These are phyloP conservation scores for Phaeotremella skinneri DNA, from an alignment of 768 basidiomycete species.

Conservation along the genomic window DNA sequence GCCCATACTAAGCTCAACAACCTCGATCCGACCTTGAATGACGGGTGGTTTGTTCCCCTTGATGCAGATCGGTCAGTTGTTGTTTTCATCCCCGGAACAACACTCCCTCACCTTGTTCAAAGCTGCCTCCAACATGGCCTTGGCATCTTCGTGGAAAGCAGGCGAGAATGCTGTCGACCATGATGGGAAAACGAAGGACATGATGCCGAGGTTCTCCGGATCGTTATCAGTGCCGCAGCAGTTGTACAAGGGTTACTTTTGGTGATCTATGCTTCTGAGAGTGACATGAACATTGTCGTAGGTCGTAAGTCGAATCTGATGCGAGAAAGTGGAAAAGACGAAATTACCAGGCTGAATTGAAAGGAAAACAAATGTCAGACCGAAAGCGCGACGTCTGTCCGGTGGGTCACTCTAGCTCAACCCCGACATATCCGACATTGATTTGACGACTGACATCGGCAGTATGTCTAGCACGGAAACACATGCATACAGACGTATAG, in stretches of 20 bases:
- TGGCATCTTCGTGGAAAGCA: slow-evolving; percentile 93
- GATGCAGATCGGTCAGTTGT: not conserved
- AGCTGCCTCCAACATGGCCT: slow-evolving; percentile 83
- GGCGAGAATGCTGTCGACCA: slow-evolving; percentile 88
- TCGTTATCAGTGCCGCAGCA: not conserved
- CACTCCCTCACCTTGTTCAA: slow-evolving; percentile 41
- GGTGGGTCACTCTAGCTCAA: too few species aligned
- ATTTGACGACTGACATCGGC: too few species aligned
- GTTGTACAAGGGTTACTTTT: not conserved
- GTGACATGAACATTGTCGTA: not conserved
- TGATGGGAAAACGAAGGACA: slow-evolving; percentile 68
- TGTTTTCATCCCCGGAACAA: not conserved
- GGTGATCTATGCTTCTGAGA: not conserved
- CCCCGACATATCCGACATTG: too few species aligned
- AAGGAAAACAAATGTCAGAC: not conserved
- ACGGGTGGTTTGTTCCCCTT: slow-evolving; percentile 97
- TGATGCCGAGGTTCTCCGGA: slow-evolving; percentile 15
- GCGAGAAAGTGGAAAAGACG: not conserved
- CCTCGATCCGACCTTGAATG: slow-evolving; percentile 95
- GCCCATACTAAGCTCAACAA: slow-evolving; percentile 98
- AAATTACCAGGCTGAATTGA: not conserved
- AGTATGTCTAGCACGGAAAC: too few species aligned
- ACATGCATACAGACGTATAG: too few species aligned
- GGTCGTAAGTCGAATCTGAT: too few species aligned
- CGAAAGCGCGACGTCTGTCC: too few species aligned